These are phyloP conservation scores for Lotmaria passim DNA, from an alignment of 208 protist species.

Conservation along the genomic window DNA sequence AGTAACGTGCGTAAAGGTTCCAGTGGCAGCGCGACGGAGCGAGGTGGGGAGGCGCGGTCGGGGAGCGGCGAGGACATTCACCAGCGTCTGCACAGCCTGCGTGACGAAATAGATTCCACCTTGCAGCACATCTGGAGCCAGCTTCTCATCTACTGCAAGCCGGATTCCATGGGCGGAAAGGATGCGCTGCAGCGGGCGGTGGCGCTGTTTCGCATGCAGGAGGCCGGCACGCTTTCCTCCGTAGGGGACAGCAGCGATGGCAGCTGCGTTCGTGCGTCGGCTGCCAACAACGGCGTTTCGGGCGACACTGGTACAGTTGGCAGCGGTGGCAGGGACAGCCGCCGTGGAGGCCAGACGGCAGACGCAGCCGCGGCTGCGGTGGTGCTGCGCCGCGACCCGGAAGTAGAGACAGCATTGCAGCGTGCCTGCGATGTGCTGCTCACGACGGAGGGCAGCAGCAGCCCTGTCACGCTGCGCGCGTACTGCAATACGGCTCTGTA, in stretches of 20 bases:
- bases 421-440: conserved; percentile 28
- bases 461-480: conserved; percentile 33
- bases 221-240: not conserved
- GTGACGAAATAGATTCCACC: conserved; percentile 19
- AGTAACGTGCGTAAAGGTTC: no score
- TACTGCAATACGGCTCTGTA: conserved; percentile 41
- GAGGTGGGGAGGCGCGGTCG: not conserved
- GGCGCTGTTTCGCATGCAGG: conserved; percentile 28
- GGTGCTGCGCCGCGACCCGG: conserved; percentile 15
- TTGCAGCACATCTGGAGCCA: conserved; percentile 43
- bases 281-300: not conserved
- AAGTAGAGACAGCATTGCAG: conserved; percentile 19
- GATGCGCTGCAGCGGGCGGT: conserved; percentile 44
- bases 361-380: no score
- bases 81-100: conserved; percentile 5
- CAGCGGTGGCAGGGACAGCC: no score
- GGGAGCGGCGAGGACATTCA: not conserved
- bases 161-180: conserved; percentile 32
- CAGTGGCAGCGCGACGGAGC: no score
- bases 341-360: no score
- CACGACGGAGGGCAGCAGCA: conserved; percentile 21
- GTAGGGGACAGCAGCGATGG: not conserved
- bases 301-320: not conserved
- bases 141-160: conserved; percentile 40
- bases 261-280: not conserved